Conservation (phyloP, 73 alveolate species). For the Paramecium tetraurelia region DNA sequence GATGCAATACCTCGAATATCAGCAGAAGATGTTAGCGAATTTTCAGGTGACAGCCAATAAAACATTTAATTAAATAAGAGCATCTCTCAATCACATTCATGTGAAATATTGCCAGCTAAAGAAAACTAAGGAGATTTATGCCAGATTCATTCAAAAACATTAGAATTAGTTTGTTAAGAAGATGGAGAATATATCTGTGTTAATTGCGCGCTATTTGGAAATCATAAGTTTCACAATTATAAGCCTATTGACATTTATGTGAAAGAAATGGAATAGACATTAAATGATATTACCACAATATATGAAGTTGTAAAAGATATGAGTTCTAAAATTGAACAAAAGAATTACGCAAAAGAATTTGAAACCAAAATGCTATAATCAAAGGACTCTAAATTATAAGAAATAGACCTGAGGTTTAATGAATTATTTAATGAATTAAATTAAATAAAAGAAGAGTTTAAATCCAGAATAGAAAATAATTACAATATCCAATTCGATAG, state of each 20-base stretch:
- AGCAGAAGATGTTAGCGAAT: constrained; percentile 16
- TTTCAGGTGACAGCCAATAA: not conserved
- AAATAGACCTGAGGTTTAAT: not conserved
- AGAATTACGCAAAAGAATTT: not conserved
- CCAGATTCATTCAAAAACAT: constrained; percentile 49
- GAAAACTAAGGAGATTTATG: not conserved
- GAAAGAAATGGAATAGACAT: constrained; percentile 74
- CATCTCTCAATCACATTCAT: not conserved
- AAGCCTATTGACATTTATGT: constrained; percentile 70
- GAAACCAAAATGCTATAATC: not conserved
- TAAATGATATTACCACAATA: constrained; percentile 18
- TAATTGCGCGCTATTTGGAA: constrained; percentile 88
- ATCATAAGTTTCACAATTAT: constrained; percentile 82
- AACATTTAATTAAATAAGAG: not conserved
- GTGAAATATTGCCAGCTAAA: not conserved
- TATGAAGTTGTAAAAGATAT: not conserved
- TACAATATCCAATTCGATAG: not conserved
- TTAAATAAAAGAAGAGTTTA: not conserved
- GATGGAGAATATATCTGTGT: constrained; percentile 83
- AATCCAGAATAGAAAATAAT: not conserved
- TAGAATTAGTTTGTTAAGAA: constrained; percentile 84
- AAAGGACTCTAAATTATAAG: not conserved
- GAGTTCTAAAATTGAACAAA: not conserved
- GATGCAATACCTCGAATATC: not conserved
- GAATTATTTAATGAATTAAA: not conserved